Conservation (phyloP, 495 filamentous ascomycete species). For the Aspergillus cavernicola region DNA sequence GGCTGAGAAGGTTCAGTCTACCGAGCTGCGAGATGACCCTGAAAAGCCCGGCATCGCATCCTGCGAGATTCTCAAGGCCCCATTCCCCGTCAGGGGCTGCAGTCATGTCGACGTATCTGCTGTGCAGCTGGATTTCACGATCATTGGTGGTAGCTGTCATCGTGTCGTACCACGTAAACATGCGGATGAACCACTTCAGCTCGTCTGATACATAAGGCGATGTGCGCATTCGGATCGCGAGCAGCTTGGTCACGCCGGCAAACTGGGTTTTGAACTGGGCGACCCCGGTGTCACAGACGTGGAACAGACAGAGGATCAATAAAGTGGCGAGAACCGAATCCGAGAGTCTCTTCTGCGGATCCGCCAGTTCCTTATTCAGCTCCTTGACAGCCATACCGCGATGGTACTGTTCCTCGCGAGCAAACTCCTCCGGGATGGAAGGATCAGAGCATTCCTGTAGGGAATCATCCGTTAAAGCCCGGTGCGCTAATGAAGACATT, state of each 20-base stretch:
- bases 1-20: constrained; percentile 82
- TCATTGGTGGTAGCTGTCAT: constrained; percentile 90
- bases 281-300: constrained; percentile 88
- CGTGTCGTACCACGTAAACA: constrained; percentile 96
- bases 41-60: constrained; percentile 80
- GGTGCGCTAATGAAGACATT: constrained; percentile 49
- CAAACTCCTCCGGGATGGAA: constrained; percentile 31
- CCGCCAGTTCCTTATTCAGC: constrained; percentile 77
- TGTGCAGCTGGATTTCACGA: constrained; percentile 81
- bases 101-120: constrained; percentile 62
- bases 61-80: constrained; percentile 79
- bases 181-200: constrained; percentile 88
- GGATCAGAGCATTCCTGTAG: constrained; percentile 36
- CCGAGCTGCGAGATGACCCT: constrained; percentile 74
- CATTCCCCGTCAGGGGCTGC: constrained; percentile 66
- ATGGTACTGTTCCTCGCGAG: constrained; percentile 76
- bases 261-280: constrained; percentile 92
- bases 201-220: constrained; percentile 60
- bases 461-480: constrained; percentile 38
- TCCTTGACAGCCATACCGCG: constrained; percentile 76
- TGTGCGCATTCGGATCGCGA: constrained; percentile 66
- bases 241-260: constrained; percentile 87
- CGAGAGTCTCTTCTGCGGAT: constrained; percentile 67
- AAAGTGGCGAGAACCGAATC: constrained; percentile 89
- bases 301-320: constrained; percentile 84